Evolutionary conservation across 495 filamentous ascomycete species (phyloP).

Genomic region (Xylaria telfairii): DNA sequence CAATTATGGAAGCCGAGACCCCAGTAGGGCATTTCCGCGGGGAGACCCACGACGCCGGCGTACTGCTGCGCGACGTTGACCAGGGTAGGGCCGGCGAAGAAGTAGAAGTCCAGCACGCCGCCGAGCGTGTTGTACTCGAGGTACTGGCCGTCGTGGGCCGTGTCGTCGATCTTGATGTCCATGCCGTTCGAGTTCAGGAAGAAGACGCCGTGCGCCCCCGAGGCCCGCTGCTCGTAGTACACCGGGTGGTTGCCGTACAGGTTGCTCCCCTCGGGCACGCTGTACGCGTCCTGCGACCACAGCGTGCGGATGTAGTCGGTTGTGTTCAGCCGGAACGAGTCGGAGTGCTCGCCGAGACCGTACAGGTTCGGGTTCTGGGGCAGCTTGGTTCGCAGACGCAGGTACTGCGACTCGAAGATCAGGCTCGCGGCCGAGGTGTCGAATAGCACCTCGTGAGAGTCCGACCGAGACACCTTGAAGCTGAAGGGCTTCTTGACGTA

Average conservation of each 20-base stretch:
- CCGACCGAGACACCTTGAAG: constrained; percentile 70
- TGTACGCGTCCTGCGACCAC: constrained; percentile 79
- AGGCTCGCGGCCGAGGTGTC: constrained; percentile 72
- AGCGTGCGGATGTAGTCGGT: constrained; percentile 79
- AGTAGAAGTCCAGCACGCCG: constrained; percentile 85
- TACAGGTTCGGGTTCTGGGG: constrained; percentile 73
- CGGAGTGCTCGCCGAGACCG: constrained; percentile 77
- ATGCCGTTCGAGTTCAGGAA: constrained; percentile 85
- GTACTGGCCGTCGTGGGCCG: constrained; percentile 66
- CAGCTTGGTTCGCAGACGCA: constrained; percentile 71
- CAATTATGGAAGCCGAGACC: constrained; percentile 84
- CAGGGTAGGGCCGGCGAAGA: constrained; percentile 75
- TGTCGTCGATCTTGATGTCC: constrained; percentile 82
- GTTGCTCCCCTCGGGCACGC: constrained; percentile 60
- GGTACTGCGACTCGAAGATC: constrained; percentile 80
- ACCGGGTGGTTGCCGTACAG: constrained; percentile 85
- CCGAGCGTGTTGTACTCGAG: constrained; percentile 86
- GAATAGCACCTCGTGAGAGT: constrained; percentile 75
- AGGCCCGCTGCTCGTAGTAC: constrained; percentile 77
- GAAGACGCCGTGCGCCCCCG: constrained; percentile 82
- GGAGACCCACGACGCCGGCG: constrained; percentile 68
- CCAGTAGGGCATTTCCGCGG: constrained; percentile 88
- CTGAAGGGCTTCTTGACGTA: constrained; percentile 74
- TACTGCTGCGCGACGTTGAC: constrained; percentile 78
- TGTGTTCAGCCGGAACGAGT: constrained; percentile 72